phyloP scores from a whole-genome alignment of 192 early-diverging fungal species.

The Dimargaris cristalligena region DNA sequence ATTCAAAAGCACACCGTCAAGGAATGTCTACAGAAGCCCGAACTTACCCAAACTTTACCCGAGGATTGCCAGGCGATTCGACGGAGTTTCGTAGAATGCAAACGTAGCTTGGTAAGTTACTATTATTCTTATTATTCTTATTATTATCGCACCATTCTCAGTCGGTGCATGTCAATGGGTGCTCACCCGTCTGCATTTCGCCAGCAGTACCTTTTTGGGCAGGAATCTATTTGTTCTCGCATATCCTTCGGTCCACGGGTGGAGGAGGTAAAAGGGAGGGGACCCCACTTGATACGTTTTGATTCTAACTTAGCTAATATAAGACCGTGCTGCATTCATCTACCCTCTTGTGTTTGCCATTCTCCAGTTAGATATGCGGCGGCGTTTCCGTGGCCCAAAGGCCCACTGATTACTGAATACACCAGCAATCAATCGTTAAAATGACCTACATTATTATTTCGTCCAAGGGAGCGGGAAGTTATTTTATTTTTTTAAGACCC shows the following conservation, averaged over 20 bases:
- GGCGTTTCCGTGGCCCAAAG: slow-evolving; percentile 4
- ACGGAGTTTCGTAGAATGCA: slow-evolving; percentile 43
- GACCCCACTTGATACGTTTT: not conserved
- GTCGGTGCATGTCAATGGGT: not conserved
- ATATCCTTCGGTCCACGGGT: too few species aligned
- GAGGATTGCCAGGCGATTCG: slow-evolving; percentile 35
- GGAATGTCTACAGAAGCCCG: slow-evolving; percentile 12
- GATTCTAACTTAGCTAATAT: not conserved
- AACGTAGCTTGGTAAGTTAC: slow-evolving; percentile 8
- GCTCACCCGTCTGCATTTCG: not conserved
- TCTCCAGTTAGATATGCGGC: slow-evolving; percentile 1
- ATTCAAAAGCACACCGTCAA: slow-evolving; percentile 7
- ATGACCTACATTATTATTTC: not conserved
- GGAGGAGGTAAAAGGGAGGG: too few species aligned
- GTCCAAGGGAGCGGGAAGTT: not conserved
- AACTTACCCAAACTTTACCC: slow-evolving; percentile 27
- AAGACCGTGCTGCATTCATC: not conserved
- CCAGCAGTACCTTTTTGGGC: not conserved
- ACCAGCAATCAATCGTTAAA: not conserved
- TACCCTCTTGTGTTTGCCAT: not conserved
- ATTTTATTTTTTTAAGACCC: not conserved
- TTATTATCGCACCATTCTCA: too few species aligned
- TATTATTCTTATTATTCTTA: not conserved
- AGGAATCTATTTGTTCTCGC: too few species aligned
- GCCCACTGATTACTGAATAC: not conserved